Evolutionary conservation across 441 rosid genomes (phyloP).

Genomic region (Erodium texanum): DNA sequence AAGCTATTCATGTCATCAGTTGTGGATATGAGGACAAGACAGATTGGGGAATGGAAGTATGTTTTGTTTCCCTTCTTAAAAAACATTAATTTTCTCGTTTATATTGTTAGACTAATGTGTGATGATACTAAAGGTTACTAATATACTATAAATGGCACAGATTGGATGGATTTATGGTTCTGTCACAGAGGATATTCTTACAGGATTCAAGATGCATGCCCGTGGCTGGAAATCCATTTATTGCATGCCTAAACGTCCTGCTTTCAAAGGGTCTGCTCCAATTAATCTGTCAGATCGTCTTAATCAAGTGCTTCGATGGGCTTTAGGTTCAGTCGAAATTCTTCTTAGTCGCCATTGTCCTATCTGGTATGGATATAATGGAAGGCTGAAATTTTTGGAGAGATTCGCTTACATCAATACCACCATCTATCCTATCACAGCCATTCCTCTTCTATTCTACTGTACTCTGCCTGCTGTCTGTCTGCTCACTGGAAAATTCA

Average conservation of each 20-base stretch:
- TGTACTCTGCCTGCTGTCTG: slow-evolving; percentile 95
- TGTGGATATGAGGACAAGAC: slow-evolving; percentile 95
- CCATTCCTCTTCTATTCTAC: slow-evolving; percentile 85
- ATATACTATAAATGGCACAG: slow-evolving; percentile 26
- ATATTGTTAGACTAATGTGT: background rate
- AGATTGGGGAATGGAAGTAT: slow-evolving; percentile 92
- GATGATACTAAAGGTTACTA: background rate
- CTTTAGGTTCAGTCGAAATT: slow-evolving; percentile 93
- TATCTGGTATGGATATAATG: slow-evolving; percentile 87
- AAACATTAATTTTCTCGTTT: background rate
- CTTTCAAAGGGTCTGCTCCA: slow-evolving; percentile 95
- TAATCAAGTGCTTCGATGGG: slow-evolving; percentile 99
- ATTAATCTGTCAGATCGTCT: slow-evolving; percentile 95
- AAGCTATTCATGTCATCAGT: slow-evolving; percentile 97
- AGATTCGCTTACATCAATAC: slow-evolving; percentile 88
- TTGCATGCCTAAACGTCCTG: slow-evolving; percentile 86
- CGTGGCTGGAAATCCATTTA: slow-evolving; percentile 98
- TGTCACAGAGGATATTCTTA: slow-evolving; percentile 94
- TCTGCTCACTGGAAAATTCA: slow-evolving; percentile 87
- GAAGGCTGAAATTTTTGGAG: slow-evolving; percentile 86
- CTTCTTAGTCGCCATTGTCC: slow-evolving; percentile 97
- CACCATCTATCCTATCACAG: slow-evolving; percentile 81
- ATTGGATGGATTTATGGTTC: slow-evolving; percentile 99
- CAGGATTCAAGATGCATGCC: slow-evolving; percentile 99
- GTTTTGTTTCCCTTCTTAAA: background rate